A percentile compares a stretch with the other conserved stretches of the same genome.
Evolutionary conservation across 306 rosid species (phyloP).

Genomic region (Gastrolobium villosum): DNA sequence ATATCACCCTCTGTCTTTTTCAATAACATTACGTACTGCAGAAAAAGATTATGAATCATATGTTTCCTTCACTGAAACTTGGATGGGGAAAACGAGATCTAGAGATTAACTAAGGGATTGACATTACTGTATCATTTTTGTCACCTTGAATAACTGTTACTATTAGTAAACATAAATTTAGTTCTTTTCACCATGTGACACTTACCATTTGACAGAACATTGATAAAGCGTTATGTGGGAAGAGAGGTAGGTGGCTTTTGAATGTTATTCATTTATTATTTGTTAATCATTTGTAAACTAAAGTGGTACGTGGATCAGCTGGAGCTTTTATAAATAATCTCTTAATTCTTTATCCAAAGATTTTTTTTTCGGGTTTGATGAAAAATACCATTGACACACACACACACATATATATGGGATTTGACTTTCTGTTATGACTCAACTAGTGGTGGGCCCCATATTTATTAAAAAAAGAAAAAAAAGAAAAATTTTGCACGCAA

Average conservation of each 20-base stretch:
- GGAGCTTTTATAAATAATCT: background rate
- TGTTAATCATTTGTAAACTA: constrained; percentile 12
- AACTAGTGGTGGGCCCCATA: no score
- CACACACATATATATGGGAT: no score
- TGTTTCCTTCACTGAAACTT: constrained; percentile 16
- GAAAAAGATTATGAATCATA: background rate
- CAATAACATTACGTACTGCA: background rate
- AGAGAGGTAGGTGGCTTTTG: constrained; percentile 70
- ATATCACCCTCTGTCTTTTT: no score
- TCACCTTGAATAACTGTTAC: background rate
- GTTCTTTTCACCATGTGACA: constrained; percentile 30
- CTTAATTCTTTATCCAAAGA: background rate
- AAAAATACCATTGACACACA: no score
- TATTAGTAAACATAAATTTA: background rate
- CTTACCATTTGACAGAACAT: constrained; percentile 59
- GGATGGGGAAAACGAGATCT: constrained; percentile 27
- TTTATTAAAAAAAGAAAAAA: no score
- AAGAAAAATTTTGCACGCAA: no score
- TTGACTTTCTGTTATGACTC: no score
- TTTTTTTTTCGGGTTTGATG: no score
- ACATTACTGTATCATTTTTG: constrained; percentile 23
- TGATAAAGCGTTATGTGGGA: constrained; percentile 82
- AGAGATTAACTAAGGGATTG: constrained; percentile 15
- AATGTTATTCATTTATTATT: constrained; percentile 27
- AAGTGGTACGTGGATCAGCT: background rate